These are phyloP conservation scores for Xylaria multiplex DNA, from an alignment of 2,329 filamentous ascomycete species.

Conservation along the genomic window DNA sequence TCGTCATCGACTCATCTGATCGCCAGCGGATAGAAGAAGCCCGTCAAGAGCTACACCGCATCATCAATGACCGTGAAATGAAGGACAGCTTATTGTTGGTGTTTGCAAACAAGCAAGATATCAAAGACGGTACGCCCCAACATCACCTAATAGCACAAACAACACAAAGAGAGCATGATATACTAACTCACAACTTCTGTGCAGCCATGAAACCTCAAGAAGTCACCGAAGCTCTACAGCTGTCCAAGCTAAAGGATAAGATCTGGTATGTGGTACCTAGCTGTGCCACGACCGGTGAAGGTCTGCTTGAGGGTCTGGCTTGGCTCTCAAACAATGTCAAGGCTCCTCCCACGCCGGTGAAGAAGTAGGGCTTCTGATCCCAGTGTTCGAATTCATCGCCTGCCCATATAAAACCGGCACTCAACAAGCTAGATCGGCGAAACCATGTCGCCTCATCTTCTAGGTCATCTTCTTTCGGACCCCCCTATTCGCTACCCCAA, in stretches of 20 bases:
- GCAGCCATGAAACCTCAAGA: conserved; percentile 82
- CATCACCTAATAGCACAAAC: background rate
- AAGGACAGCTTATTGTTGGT: conserved; percentile 93
- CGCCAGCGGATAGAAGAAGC: conserved; percentile 92
- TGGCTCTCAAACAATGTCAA: conserved; percentile 90
- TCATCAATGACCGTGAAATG: conserved; percentile 98
- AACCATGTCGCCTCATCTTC: background rate
- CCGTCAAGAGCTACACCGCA: conserved; percentile 90
- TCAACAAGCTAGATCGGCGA: background rate
- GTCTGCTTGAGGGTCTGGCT: conserved; percentile 81
- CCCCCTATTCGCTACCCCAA: background rate
- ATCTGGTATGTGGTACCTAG: conserved; percentile 87
- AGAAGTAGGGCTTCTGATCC: conserved; percentile 58
- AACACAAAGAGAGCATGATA: background rate
- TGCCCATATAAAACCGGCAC: conserved; percentile 8
- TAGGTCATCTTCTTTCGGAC: background rate
- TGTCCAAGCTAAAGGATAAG: conserved; percentile 82
- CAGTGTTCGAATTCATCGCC: conserved; percentile 3
- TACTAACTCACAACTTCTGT: conserved; percentile 30
- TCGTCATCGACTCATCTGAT: conserved; percentile 97
- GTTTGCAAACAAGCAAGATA: conserved; percentile 99
- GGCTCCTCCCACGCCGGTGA: conserved; percentile 63
- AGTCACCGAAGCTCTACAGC: conserved; percentile 79
- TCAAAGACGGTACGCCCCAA: conserved; percentile 71
- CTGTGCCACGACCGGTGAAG: conserved; percentile 83